Evolutionary conservation across 2,329 filamentous ascomycete species (phyloP), one percentile per base, ranked within the genome.

Genomic region (Scedosporium minutisporum): DNA sequence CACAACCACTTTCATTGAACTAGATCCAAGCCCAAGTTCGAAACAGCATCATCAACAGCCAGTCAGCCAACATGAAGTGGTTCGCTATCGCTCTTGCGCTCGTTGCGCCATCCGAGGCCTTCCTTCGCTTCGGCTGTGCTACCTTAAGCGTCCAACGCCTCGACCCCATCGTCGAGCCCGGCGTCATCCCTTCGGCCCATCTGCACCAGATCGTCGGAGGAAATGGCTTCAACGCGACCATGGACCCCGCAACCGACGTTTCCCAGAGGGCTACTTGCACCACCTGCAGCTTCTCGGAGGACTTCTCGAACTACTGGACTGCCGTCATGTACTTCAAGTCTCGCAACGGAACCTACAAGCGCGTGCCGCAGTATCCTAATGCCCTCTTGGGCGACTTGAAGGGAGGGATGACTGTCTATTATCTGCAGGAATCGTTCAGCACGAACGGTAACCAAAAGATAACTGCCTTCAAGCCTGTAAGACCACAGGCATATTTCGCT

Each of bases 151-250:
- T 79, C 58, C 77, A 79, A 70, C 76, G 76, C 44, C 72, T 74
- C 67, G 77, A 79, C 69, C 77, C 77, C 38, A 69, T 79, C 60
- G 77, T 78, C 65, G 77, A 78, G 71, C 77, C 76, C 9, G 77
- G 77, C 18, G 68, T 74, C 70, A 70, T 69, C 44, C 77, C 76
- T 71, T 76, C 77, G 21, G 76, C 76, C 44, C 84, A 87, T 74
- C 76, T 85, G 10, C 85, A 87, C 68, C 83, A 82, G 57, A 80
- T 87, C 65, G 79, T 83, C 62, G 84, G 86, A 67, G 78, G 77
- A 4, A 63, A 80, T 65, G 76, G 77, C 3, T 80, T 80, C 72
- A 79, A 79, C 62, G 62, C 62, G 6, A 60, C 27, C 58, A 63
- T 63, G 62, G 62, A 63, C 21, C 62, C 62, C 4, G 9, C 23